phyloP scores from a whole-genome alignment of 129 eudicot species.

The Pittosporum tobira region DNA sequence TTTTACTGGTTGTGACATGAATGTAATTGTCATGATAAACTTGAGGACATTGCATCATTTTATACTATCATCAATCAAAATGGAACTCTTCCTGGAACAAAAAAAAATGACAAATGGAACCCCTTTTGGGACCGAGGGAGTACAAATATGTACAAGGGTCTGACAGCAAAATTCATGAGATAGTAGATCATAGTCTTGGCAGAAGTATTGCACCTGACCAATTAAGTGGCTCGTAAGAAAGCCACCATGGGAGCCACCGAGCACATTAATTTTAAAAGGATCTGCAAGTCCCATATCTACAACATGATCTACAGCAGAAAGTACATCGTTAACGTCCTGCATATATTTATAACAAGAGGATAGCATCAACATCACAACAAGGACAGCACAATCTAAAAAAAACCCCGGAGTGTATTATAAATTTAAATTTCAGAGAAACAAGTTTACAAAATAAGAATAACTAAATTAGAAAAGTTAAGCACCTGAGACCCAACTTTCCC shows the following conservation, averaged over 20 bases:
- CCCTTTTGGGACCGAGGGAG: no score
- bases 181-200: background rate
- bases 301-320: conserved; percentile 66
- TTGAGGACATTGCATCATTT: no score
- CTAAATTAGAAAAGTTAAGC: background rate
- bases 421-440: no score
- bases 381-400: background rate
- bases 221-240: conserved; percentile 87
- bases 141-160: background rate
- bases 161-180: background rate
- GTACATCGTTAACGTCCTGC: conserved; percentile 94
- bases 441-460: background rate
- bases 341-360: conserved; percentile 6
- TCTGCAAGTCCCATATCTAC: conserved; percentile 64
- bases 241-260: conserved; percentile 98
- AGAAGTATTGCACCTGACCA: conserved; percentile 56
- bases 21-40: no score
- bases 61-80: no score
- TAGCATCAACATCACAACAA: background rate
- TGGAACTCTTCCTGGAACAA: no score
- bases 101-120: no score
- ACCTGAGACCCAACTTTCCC: conserved; percentile 91
- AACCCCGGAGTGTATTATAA: no score
- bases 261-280: conserved; percentile 63
- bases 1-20: no score